Conservation (phyloP, 257 asterid genomes). For the Nicotiana obtusifolia region DNA sequence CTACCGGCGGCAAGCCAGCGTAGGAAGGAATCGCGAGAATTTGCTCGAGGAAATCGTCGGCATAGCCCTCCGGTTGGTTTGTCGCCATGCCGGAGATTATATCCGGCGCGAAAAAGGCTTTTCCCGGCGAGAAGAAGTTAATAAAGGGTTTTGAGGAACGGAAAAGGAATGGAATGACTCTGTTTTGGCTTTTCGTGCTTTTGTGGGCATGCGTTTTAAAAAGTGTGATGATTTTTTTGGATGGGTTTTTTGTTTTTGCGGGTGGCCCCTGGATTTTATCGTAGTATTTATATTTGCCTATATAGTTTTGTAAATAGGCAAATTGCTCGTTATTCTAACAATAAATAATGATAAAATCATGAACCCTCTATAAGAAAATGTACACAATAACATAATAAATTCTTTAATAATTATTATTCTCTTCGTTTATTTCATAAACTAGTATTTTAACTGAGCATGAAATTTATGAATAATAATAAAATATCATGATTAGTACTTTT, state of each 20-base stretch:
- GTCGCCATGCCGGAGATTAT: constrained; percentile 40
- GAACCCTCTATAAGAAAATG: too few species aligned
- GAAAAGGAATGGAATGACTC: constrained; percentile 19
- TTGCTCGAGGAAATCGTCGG: constrained; percentile 82
- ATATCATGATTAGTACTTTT: too few species aligned
- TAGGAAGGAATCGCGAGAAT: constrained; percentile 67
- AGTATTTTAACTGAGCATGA: too few species aligned
- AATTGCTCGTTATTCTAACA: neutral
- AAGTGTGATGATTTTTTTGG: constrained; percentile 24
- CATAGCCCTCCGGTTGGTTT: constrained; percentile 55
- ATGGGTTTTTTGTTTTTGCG: neutral
- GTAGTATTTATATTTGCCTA: neutral
- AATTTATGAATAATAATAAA: too few species aligned
- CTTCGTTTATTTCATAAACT: too few species aligned
- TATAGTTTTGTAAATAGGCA: neutral
- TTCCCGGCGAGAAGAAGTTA: constrained; percentile 9
- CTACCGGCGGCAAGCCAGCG: constrained; percentile 45
- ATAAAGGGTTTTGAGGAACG: constrained; percentile 2
- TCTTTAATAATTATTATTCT: too few species aligned
- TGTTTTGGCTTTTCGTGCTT: constrained; percentile 16
- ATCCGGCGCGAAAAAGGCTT: constrained; percentile 7
- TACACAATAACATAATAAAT: too few species aligned
- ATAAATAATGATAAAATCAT: too few species aligned
- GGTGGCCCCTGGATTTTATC: neutral
- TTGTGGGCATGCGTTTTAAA: constrained; percentile 24